Base-by-base conservation (phyloP, 352 stramenopile species). In the Nothophytophthora sp. region DNA sequence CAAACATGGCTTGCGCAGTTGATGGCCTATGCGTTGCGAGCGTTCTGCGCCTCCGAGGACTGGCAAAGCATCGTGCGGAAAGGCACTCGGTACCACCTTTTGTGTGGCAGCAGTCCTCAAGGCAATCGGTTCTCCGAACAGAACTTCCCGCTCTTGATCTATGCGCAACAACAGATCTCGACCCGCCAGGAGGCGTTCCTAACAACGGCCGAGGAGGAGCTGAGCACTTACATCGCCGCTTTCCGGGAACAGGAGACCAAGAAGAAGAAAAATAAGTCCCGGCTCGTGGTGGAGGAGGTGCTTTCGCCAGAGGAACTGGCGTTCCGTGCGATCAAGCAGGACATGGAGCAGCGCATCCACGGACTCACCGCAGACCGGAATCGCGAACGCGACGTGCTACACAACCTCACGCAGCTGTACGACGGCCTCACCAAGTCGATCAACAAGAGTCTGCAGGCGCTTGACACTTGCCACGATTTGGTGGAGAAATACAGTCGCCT, bases 191-290 rank as follows among this genome's bases (percentile, higher is more conserved):
- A 63, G 19, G 23, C 19, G 8, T 28, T 58, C 5, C 37, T 94
- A 11, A 51, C 55, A 36, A 37, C 33, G 2, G 60, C 64, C 1
- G 50, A 81, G 40, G 19, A 44, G 0, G 55, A 84, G 2, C 16
- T 87, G 5, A 55, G 8, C 1, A 29, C 49, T 5, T 88, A 70
- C 35, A 35, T 86, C 24, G 63, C 55, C n/a, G 56, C 46, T 3
- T 89, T 90, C 34, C 55, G 77, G 1, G 83, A 88, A 27, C 53
- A 66, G 19, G 70, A 90, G 53, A 62, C 73, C 2, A 92, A 86
- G 50, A 87, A 86, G 54, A 93, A 93, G 38, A 93, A 93, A 56
- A 94, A 91, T 38, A 90, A 88, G 37, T 90, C 81, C 0, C 70
- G 79, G 1, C 59, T 94, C 0, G 81, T 94, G 1, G 75, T 92